Percentiles rank a stretch among this genome's conserved stretches.
phyloP scores from a whole-genome alignment of 164 flowering plant genomes.

The Stephania yunnanensis region DNA sequence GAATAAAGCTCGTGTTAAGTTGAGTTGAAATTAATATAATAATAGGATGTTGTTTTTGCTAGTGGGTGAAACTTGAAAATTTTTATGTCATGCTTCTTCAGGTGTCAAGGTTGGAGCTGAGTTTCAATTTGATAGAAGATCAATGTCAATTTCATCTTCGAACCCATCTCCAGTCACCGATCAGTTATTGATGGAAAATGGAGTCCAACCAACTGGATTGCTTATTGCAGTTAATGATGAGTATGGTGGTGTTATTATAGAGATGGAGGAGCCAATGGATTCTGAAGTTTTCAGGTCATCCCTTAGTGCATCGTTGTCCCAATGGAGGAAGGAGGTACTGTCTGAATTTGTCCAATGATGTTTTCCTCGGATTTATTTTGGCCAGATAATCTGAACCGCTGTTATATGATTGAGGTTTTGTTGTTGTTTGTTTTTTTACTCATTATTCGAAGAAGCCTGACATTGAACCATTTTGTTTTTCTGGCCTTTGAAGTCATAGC shows the following conservation, averaged over 20 bases:
- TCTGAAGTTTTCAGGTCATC: constrained; percentile 25
- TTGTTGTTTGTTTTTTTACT: too few species aligned
- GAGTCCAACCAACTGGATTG: constrained; percentile 17
- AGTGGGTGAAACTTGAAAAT: too few species aligned
- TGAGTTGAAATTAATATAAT: too few species aligned
- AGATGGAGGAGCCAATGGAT: constrained; percentile 47
- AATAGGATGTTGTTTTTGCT: not conserved
- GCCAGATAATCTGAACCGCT: not conserved
- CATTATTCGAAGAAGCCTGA: not conserved
- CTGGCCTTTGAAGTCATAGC: not conserved
- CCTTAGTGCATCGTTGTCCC: constrained; percentile 40
- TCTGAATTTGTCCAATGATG: not conserved
- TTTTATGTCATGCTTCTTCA: not conserved
- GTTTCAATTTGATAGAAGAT: constrained; percentile 4
- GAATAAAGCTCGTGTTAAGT: too few species aligned
- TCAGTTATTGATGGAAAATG: constrained; percentile 22
- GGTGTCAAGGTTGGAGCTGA: constrained; percentile 13
- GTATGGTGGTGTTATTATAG: constrained; percentile 48
- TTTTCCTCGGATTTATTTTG: not conserved
- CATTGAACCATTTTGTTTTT: not conserved
- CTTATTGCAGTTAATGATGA: constrained; percentile 34
- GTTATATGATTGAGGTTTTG: too few species aligned
- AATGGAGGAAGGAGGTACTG: constrained; percentile 49
- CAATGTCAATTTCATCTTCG: constrained; percentile 14
- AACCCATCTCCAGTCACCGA: constrained; percentile 11